Base-by-base conservation (phyloP, 176 grass and related monocot genomes). In the Themeda triandra region DNA sequence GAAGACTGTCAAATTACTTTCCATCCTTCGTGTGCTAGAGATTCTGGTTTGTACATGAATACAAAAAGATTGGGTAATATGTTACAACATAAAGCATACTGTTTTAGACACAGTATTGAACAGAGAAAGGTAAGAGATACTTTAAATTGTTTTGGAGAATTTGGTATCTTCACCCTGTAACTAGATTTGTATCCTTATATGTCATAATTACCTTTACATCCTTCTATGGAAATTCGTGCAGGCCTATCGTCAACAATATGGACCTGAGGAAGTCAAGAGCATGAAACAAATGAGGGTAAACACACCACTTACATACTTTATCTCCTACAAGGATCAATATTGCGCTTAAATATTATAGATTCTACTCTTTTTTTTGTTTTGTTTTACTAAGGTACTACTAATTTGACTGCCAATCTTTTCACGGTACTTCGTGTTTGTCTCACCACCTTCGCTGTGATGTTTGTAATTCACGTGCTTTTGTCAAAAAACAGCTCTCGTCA, bases 241-340 rank as follows among this genome's bases (percentile, higher is more conserved):
- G 96, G 88, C 72, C 83, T 87, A 91, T 76, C 58, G 58, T 64
- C 91, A 92, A 58, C 91, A 91, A 78, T 92, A 87, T 89, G 91
- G 86, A 71, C 76, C 84, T 3, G 86, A 90, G 84, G 96, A 99
- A 73, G 79, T 92, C 36, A 92, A 91, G 66, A 89, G 75, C 84
- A 87, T 96, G 86, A 99, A 96, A 87, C 86, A 83, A 73, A 94
- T 92, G 88, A 90, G 96, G 91, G 96, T 98, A 81, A 91, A 77
- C 80, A n/a, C 69, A 11, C 19, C 46, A 8, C 14, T 48, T n/a
- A 6, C 75, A 62, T 64, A 42, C 35, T 82, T 76, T 76, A 41
- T 40, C 28, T 74, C 14, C 58, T 83, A 54, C 51, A 66, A 70
- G 12, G 40, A 51, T 39, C 4, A 37, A 39, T 45, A 32, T 86